Evolutionary conservation across 2,329 filamentous ascomycete species (phyloP), one percentile per base, ranked within the genome.

Genomic region (Colletotrichum viniferum): DNA sequence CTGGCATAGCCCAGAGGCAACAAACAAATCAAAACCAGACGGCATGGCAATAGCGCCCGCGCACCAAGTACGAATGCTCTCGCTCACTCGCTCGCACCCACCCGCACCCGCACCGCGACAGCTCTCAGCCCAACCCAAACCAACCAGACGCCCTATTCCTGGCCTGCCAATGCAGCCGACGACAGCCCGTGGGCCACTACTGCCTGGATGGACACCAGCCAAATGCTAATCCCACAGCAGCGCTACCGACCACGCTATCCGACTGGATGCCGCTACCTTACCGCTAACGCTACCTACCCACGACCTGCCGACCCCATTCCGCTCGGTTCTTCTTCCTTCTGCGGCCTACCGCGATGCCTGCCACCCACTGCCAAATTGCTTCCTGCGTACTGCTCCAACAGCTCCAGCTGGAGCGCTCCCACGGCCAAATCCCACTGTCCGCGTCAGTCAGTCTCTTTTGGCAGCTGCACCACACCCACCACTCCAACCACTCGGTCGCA

Each of bases 181-280:
- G 32, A 73, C 63, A 36, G 69, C 24, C 69, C 69, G 69, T 68
- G 73, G 62, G 56, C 63, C 69, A 24, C 71, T 48, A 70, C 18
- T 65, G 62, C 21, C 16, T 52, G 62, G 34, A 65, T 43, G 52
- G 55, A 38, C 9, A 72, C 73, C 73, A 75, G 32, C 73, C 56
- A 63, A 73, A 74, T 74, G 72, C 73, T 68, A 67, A 68, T 73
- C 69, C 56, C 69, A 52, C 43, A 30, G 63, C 72, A 64, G 69
- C 69, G 63, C 73, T 75, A 71, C 36, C 68, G 26, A 61, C 21
- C 63, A 65, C 69, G 36, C 65, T 68, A 69, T 21, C 67, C 26
- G 18, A 69, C 52, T 68, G 68, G 68, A 69, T 66, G 55, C 69
- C 69, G 56, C 69, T 62, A 74, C 67, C 58, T n/a, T 60, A 52